phyloP scores from a whole-genome alignment of 164 flowering plant species.

The Kalanchoe fedtschenkoi region DNA sequence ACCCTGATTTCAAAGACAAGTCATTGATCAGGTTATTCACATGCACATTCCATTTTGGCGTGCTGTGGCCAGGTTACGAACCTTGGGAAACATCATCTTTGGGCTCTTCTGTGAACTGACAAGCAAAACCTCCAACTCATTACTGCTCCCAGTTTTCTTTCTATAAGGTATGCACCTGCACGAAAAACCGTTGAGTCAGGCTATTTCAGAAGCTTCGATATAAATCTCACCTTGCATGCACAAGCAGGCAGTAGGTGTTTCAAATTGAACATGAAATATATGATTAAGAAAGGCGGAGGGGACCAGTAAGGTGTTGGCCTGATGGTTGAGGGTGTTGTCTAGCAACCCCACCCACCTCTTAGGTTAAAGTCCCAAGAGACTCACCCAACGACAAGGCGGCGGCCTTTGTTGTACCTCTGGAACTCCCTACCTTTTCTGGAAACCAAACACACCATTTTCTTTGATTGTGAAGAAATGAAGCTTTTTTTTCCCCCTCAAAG shows the following conservation, averaged over 20 bases:
- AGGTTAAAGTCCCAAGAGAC: conserved; percentile 9
- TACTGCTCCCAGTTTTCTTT: conserved; percentile 18
- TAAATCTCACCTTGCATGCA: neutral
- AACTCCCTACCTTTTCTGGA: conserved; percentile 44
- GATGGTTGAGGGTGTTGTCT: too few species aligned
- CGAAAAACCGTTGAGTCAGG: neutral
- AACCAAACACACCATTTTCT: conserved; percentile 31
- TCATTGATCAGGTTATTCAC: neutral
- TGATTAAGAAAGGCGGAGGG: neutral
- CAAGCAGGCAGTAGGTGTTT: neutral
- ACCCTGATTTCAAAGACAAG: conserved; percentile 21
- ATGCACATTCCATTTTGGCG: neutral
- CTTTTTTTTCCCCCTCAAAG: neutral
- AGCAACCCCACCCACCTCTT: too few species aligned
- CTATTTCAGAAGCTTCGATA: neutral
- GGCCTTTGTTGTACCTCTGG: conserved; percentile 42
- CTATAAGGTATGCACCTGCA: conserved; percentile 61
- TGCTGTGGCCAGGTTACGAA: conserved; percentile 11
- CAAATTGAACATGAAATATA: neutral
- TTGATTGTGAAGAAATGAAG: neutral
- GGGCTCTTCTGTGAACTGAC: conserved; percentile 48
- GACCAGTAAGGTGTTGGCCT: neutral
- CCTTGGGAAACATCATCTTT: conserved; percentile 57
- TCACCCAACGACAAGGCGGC: conserved; percentile 52
- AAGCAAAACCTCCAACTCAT: conserved; percentile 40